These are phyloP conservation scores for Fusarium dimerum DNA, from an alignment of 2,329 filamentous ascomycete species.

Conservation along the genomic window DNA sequence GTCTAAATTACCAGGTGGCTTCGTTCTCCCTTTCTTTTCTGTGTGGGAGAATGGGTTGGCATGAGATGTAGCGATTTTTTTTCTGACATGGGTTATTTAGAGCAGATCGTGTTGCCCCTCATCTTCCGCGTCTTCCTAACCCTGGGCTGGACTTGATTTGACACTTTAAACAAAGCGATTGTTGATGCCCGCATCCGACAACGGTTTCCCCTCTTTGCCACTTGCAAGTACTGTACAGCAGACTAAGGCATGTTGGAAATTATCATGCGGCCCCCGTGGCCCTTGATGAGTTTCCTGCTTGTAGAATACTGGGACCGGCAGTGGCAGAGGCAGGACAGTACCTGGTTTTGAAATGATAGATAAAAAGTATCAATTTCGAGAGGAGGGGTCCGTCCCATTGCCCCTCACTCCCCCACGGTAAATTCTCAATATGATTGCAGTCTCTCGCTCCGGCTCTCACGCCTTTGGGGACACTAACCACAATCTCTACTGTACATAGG, in stretches of 20 bases:
- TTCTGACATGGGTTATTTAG: neutral
- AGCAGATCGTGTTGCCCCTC: slow-evolving; percentile 20
- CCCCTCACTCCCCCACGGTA: slow-evolving; percentile 3
- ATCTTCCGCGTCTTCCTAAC: slow-evolving; percentile 13
- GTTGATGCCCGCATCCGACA: slow-evolving; percentile 22
- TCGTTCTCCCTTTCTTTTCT: neutral
- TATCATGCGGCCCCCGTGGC: slow-evolving; percentile 17
- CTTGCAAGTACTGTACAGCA: slow-evolving; percentile 15
- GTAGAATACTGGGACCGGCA: neutral
- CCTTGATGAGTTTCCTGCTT: neutral
- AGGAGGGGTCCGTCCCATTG: neutral
- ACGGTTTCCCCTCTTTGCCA: slow-evolving; percentile 31
- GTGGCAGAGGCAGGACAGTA: neutral
- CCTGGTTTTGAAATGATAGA: neutral
- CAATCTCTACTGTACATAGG: too few relatives aligned
- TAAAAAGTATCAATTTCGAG: neutral
- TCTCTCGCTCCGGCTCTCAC: neutral
- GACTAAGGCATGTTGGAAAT: slow-evolving; percentile 29
- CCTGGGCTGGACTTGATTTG: slow-evolving; percentile 10
- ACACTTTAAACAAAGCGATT: slow-evolving; percentile 19
- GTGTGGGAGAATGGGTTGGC: neutral
- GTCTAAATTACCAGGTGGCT: slow-evolving; percentile 7
- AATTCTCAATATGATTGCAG: neutral
- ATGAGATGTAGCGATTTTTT: neutral
- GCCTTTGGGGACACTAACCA: neutral